A percentile compares a stretch with the other conserved stretches of the same genome.
Evolutionary conservation across 805 yeast species (phyloP).

Genomic region (Kuraishia ogatae): DNA sequence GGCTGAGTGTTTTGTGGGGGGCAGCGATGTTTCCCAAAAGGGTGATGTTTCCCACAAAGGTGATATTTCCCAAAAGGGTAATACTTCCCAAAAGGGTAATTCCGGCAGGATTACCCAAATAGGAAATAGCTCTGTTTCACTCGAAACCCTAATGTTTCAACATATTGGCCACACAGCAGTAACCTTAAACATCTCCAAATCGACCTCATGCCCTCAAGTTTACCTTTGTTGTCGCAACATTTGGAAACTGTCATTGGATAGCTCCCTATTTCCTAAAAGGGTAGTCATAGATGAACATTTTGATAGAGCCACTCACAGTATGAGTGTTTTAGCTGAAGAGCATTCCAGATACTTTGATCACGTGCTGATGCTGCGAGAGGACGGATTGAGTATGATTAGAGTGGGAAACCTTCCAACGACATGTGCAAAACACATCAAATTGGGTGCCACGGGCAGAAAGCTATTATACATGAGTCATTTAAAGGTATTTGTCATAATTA

Average conservation of each 20-base stretch:
- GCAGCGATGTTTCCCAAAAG: too few species aligned
- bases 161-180: neutral
- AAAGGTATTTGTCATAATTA: neutral
- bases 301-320: constrained; percentile 13
- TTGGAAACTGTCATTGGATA: constrained; percentile 17
- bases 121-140: neutral
- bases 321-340: constrained; percentile 5
- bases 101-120: neutral
- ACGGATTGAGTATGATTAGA: neutral
- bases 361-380: constrained; percentile 1
- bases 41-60: too few species aligned
- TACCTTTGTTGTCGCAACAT: constrained; percentile 15
- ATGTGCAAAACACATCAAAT: neutral
- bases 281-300: constrained; percentile 16
- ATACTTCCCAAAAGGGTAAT: neutral
- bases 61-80: too few species aligned
- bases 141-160: neutral
- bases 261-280: constrained; percentile 16
- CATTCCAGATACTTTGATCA: neutral
- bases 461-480: neutral
- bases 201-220: neutral
- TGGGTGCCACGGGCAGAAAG: neutral
- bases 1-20: too few species aligned
- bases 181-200: neutral
- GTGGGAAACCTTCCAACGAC: neutral